Conservation (phyloP, 2,329 filamentous ascomycete genomes). For the Aspergillus oerlinghausenensis region DNA sequence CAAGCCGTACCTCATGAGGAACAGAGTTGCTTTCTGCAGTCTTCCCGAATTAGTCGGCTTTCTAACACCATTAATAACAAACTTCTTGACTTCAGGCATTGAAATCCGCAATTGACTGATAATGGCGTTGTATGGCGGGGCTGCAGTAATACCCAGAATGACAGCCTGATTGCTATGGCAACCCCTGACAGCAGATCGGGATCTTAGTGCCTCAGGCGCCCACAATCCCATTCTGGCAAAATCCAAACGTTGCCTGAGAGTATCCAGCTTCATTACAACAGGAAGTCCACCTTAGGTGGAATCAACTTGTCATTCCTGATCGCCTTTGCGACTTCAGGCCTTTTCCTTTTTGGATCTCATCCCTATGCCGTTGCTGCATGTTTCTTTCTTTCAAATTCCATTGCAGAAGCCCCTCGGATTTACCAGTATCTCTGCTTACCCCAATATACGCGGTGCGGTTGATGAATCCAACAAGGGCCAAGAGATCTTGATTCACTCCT, state of each 20-base stretch:
- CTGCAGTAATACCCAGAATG: not conserved
- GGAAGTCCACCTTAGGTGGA: constrained; percentile 2
- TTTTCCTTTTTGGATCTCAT: not conserved
- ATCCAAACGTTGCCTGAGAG: constrained; percentile 17
- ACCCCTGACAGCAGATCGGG: constrained; percentile 10
- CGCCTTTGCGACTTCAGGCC: not conserved
- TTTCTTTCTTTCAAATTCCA: constrained; percentile 19
- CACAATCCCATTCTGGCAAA: constrained; percentile 20
- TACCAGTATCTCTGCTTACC: constrained; percentile 8
- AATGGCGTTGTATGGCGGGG: no score
- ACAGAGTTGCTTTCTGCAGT: no score
- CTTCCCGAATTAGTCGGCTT: no score
- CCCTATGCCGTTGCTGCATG: constrained; percentile 15
- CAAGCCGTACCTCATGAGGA: no score
- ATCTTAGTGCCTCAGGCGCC: constrained; percentile 15
- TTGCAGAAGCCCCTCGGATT: constrained; percentile 10
- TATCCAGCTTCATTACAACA: not conserved
- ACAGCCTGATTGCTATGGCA: constrained; percentile 26
- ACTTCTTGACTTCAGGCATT: no score
- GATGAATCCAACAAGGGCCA: not conserved
- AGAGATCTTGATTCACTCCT: not conserved
- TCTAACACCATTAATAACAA: no score
- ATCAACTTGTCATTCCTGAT: constrained; percentile 1
- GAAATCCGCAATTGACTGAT: no score
- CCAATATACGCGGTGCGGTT: not conserved